phyloP scores from a whole-genome alignment of 192 early-diverging fungal species.

The Gonapodya sp. region DNA sequence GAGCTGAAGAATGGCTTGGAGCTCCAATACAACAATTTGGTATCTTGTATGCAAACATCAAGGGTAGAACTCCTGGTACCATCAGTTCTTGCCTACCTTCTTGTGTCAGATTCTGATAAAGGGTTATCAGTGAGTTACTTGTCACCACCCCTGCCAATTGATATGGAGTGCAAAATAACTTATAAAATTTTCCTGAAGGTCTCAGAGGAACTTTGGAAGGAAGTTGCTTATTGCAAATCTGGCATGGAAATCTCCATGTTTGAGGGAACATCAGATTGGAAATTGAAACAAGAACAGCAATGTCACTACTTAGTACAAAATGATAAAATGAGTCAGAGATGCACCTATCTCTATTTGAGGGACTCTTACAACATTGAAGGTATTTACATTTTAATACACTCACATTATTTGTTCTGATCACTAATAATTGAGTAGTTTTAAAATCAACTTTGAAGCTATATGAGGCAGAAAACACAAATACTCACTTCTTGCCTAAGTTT shows the following conservation, averaged over 20 bases:
- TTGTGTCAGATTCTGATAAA: not conserved
- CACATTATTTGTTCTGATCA: too few relatives aligned
- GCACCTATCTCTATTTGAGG: not conserved
- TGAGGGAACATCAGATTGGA: not conserved
- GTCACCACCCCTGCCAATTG: too few relatives aligned
- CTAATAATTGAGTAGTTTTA: too few relatives aligned
- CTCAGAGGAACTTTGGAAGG: not conserved
- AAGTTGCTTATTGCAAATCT: not conserved
- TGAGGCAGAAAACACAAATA: not conserved
- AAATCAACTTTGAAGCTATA: too few relatives aligned
- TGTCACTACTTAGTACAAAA: not conserved
- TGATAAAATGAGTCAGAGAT: not conserved
- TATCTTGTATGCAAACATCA: conserved; percentile 11
- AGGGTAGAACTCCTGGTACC: not conserved
- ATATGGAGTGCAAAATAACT: too few relatives aligned
- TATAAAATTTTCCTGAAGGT: too few relatives aligned
- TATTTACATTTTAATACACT: too few relatives aligned
- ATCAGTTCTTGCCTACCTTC: not conserved
- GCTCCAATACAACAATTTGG: conserved; percentile 53
- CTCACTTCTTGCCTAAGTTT: not conserved
- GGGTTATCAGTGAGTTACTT: too few relatives aligned
- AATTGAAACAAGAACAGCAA: not conserved
- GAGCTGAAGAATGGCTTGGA: conserved; percentile 46
- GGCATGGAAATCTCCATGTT: not conserved
- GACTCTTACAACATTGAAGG: too few relatives aligned